Percentiles rank a stretch among this genome's conserved stretches.
Evolutionary conservation across 176 grass and related monocot species (phyloP).

Genomic region (Hyparrhenia diplandra): DNA sequence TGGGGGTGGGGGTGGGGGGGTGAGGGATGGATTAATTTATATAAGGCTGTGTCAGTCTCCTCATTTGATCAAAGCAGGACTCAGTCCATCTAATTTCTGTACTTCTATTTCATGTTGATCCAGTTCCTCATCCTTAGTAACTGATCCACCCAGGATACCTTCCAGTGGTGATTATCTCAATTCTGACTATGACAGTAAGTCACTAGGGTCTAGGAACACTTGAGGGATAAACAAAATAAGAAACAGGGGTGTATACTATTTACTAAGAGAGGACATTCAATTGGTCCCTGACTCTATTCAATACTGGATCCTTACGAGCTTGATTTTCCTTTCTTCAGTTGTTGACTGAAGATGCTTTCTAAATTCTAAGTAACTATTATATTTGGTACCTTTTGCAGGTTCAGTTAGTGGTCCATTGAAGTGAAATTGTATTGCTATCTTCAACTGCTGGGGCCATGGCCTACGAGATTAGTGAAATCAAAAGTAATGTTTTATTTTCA

Average conservation of each 20-base stretch:
- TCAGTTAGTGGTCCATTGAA: slow-evolving; percentile 19
- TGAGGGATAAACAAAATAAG: neutral
- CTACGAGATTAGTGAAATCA: slow-evolving; percentile 85
- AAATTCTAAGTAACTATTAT: slow-evolving; percentile 7
- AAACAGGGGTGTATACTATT: neutral
- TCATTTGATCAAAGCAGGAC: neutral
- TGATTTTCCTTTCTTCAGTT: neutral
- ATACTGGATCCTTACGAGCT: neutral
- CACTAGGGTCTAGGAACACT: neutral
- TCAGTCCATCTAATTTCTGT: neutral
- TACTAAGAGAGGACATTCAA: neutral
- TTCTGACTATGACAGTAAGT: neutral
- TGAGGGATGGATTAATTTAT: neutral
- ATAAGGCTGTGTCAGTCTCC: neutral
- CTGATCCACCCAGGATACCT: neutral
- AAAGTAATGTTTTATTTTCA: slow-evolving; percentile 64
- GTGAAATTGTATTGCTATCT: slow-evolving; percentile 13
- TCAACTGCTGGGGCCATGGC: slow-evolving; percentile 45
- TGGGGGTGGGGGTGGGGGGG: too few species aligned
- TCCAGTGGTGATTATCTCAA: neutral
- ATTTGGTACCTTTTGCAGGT: slow-evolving; percentile 16
- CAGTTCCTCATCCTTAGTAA: neutral
- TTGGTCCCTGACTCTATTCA: neutral
- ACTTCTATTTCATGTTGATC: neutral
- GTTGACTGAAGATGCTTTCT: neutral